Base-by-base conservation (phyloP, 2,329 filamentous ascomycete genomes). In the Lasiodiplodia hormozganensis region DNA sequence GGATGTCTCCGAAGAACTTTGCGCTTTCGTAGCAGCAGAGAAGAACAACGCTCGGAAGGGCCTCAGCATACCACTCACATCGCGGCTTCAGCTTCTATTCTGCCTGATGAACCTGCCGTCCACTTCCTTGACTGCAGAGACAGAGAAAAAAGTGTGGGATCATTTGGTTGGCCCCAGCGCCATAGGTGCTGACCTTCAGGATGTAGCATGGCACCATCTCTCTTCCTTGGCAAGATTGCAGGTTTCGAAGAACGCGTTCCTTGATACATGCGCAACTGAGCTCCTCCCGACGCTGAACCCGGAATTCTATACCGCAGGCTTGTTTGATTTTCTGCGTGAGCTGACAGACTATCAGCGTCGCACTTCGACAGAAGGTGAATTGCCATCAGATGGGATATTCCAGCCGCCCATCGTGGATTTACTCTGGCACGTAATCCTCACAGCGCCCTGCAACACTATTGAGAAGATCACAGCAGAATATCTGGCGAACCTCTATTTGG, bases 371-470 rank as follows among this genome's bases (percentile, higher is more conserved):
- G n/a, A 40, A 18, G 43, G 36, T 16, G 53, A 62, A 23, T 78
- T 88, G 25, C 84, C 87, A 67, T 85, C 87, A 56, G 81, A 84
- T 8, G 80, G 83, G 12, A n/a, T 83, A 12, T 76, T 87, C 34
- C 82, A 85, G 71, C 85, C 83, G 70, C 86, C 84, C 4, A 84
- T 84, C 7, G 82, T 84, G 70, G 91, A 96, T 72, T 86, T 94
- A 68, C 82, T 97, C n/a, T 97, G 94, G 94, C 88, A 89, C 28
- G 88, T 97, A 73, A 88, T 95, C 40, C 82, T 97, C 65, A 89
- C 87, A 18, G 89, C 92, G 1, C 88, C 89, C 5, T 83, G 87
- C 47, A 82, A 86, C 47, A 86, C 85, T 0, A 89, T 96, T 58
- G 92, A 92, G 72, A 85, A 86, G 23, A 81, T 85, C 65, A 91